These are phyloP conservation scores for Coemansia aciculifera DNA, from an alignment of 192 early-diverging fungal genomes.

Conservation along the genomic window DNA sequence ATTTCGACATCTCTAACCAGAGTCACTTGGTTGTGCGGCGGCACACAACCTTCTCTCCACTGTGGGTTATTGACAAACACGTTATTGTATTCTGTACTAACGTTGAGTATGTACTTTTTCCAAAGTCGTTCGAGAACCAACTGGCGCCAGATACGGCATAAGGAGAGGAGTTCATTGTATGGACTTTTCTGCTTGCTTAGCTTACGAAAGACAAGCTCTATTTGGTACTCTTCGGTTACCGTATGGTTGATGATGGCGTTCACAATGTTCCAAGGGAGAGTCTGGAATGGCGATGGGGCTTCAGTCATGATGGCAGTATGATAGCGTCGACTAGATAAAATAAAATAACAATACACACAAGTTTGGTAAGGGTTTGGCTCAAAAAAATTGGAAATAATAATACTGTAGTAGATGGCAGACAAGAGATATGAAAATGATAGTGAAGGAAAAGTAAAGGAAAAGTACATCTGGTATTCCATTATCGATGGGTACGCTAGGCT, in stretches of 20 bases:
- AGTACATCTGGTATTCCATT: neutral
- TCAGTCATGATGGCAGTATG: neutral
- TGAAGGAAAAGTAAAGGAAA: neutral
- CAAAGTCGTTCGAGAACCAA: neutral
- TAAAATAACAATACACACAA: neutral
- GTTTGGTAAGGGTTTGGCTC: neutral
- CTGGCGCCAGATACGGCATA: constrained; percentile 7
- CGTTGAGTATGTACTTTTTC: neutral
- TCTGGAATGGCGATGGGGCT: neutral
- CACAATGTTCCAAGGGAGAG: constrained; percentile 5
- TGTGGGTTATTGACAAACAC: neutral
- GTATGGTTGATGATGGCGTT: constrained; percentile 4
- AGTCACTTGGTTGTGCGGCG: neutral
- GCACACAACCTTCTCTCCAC: neutral
- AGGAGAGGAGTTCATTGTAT: neutral
- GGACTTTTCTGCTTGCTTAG: neutral
- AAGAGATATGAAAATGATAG: neutral
- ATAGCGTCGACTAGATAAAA: neutral
- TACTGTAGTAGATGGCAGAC: neutral
- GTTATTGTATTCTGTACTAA: neutral
- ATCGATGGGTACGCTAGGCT: neutral
- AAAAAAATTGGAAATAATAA: neutral
- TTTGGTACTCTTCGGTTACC: neutral
- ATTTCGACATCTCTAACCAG: neutral
- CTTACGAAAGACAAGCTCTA: neutral